Base-by-base conservation (phyloP, 352 stramenopile genomes). In the Pythium brassicae region DNA sequence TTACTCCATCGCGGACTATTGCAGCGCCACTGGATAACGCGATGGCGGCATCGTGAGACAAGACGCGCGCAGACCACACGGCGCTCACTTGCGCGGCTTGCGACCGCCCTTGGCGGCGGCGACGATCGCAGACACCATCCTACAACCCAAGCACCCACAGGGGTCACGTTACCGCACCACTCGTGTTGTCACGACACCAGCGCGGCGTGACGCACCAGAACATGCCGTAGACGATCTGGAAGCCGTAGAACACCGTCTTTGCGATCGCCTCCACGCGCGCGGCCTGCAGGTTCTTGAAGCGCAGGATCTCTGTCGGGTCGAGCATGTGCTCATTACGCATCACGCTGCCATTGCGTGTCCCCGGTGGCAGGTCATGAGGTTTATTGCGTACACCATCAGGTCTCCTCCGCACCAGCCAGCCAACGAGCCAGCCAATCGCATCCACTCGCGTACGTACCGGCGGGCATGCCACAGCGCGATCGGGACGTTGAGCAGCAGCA, bases 151-250 rank as follows among this genome's bases (percentile, higher is more conserved):
- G 20, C 23, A 61, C 11, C 6, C 32, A 12, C 19, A 55, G 15
- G 29, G 11, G 29, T 37, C 32, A 37, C 32, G 19, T 32, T 23
- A 53, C 29, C 2, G 40, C 26, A 39, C 12, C 20, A 47, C 14
- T 19, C 50, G 35, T 4, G n/a, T 15, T 37, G 17, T 22, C 9
- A 50, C 20, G 29, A 11, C 23, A 50, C 7, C 25, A 37, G 29
- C 14, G n/a, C 15, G 25, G 34, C 19, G 20, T 34, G 3, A 73
- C 72, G 66, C 54, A 94, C 83, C 84, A 94, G 64, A 88, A 94
- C 84, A 94, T 94, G 76, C 78, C 84, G 66, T 94, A 94, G 57
- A 94, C 75, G 59, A 94, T 94, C 65, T 92, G 84, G 39, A 94
- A 69, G 14, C 84, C 84, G 55, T 91, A 94, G 46, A 94, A 94